Percentiles rank a stretch among this genome's conserved stretches.
Conservation (phyloP, 1,139 yeast genomes). For the Petasospora fabianii region DNA sequence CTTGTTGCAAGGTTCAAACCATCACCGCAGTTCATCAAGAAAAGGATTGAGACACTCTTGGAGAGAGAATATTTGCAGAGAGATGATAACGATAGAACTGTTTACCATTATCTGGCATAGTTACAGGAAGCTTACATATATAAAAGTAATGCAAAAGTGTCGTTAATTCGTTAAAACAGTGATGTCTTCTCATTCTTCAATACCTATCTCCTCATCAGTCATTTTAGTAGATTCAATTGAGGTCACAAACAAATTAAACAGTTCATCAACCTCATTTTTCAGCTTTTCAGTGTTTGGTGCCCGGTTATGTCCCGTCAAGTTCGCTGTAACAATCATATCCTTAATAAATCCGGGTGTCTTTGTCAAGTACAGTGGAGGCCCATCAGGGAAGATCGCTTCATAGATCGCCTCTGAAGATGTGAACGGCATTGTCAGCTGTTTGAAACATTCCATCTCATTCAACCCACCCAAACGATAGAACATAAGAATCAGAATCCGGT, state of each 20-base stretch:
- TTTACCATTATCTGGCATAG: constrained; percentile 72
- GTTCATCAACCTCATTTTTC: constrained; percentile 4
- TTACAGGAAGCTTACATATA: too few relatives aligned
- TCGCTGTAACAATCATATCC: constrained; percentile 15
- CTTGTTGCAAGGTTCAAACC: constrained; percentile 71
- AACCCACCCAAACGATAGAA: constrained; percentile 18
- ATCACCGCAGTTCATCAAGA: constrained; percentile 63
- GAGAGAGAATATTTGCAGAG: constrained; percentile 83
- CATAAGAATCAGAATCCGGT: constrained; percentile 8
- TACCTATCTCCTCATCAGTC: constrained; percentile 7
- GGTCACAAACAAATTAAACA: constrained; percentile 12
- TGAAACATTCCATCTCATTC: constrained; percentile 13
- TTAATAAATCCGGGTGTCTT: constrained; percentile 16
- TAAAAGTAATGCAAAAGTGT: too few relatives aligned
- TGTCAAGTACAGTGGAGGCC: constrained; percentile 13
- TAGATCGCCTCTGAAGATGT: constrained; percentile 12
- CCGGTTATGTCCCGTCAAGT: constrained; percentile 12
- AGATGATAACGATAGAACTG: constrained; percentile 55
- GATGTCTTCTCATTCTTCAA: not conserved
- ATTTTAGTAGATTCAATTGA: constrained; percentile 11
- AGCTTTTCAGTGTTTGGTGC: not conserved
- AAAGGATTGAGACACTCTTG: constrained; percentile 73
- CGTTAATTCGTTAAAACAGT: too few relatives aligned
- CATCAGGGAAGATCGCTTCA: constrained; percentile 8
- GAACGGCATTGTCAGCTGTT: constrained; percentile 12